Evolutionary conservation across 2,329 filamentous ascomycete species (phyloP).

Genomic region (Parastagonospora avenae): DNA sequence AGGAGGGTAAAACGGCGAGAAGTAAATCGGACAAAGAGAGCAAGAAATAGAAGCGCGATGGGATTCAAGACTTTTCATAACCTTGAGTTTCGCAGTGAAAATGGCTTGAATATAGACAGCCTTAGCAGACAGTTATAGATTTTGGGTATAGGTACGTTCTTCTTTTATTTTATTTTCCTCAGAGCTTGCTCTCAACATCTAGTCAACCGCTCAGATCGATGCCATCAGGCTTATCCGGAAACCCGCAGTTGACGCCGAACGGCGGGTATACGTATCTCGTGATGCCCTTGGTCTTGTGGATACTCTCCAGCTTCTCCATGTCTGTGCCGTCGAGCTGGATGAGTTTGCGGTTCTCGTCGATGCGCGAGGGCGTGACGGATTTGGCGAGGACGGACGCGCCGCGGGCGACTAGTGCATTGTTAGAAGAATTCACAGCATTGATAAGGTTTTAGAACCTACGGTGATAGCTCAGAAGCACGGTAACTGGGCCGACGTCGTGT

Average conservation of each 20-base stretch:
- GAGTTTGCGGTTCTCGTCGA: conserved; percentile 71
- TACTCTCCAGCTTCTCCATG: conserved; percentile 55
- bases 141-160: neutral
- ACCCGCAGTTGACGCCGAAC: conserved; percentile 56
- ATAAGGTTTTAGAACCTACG: conserved; percentile 53
- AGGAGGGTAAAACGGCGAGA: no score
- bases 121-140: no score
- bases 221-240: conserved; percentile 54
- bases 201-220: conserved; percentile 43
- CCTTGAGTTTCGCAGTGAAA: no score
- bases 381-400: conserved; percentile 75
- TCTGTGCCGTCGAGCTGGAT: conserved; percentile 70
- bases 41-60: no score
- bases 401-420: conserved; percentile 60
- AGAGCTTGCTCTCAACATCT: conserved; percentile 10
- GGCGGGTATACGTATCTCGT: conserved; percentile 56
- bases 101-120: no score
- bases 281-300: conserved; percentile 54
- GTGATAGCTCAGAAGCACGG: conserved; percentile 74
- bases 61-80: no score
- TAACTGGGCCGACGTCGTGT: conserved; percentile 55
- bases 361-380: conserved; percentile 70
- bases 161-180: conserved; percentile 6
- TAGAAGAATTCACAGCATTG: neutral
- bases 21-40: no score